phyloP scores from a whole-genome alignment of 179 eudicot genomes.

The Silene coronaria region DNA sequence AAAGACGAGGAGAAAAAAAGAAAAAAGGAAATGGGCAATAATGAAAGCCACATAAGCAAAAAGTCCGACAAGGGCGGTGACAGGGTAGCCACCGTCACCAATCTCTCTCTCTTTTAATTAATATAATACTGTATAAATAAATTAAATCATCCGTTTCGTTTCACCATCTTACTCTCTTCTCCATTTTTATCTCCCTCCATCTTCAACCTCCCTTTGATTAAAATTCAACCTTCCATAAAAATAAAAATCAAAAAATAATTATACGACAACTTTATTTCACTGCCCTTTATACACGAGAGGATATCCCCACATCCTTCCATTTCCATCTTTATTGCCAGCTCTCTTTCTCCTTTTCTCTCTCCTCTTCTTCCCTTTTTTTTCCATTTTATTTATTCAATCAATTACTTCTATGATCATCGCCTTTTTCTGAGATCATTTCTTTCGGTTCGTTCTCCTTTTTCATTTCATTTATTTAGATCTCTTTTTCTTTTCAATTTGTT shows the following conservation, averaged over 20 bases:
- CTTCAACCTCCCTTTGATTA: neutral
- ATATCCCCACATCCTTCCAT: constrained; percentile 8
- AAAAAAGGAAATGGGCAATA: neutral
- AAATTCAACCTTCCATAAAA: neutral
- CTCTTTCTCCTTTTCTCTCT: neutral
- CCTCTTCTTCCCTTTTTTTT: neutral
- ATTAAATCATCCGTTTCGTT: no score
- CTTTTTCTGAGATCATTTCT: neutral
- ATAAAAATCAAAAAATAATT: neutral
- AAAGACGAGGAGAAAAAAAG: neutral
- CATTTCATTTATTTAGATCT: neutral
- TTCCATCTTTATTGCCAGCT: constrained; percentile 14
- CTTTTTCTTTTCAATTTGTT: neutral
- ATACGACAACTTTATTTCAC: neutral
- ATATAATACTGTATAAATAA: no score
- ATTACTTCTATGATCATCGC: neutral
- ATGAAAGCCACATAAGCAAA: neutral
- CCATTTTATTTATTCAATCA: neutral
- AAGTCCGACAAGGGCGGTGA: constrained; percentile 14
- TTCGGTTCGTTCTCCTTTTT: neutral
- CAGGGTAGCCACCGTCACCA: constrained; percentile 1
- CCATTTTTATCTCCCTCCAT: neutral
- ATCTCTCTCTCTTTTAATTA: neutral
- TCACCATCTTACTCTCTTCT: neutral
- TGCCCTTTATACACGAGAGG: neutral